Percentiles rank a stretch among this genome's conserved stretches.
Evolutionary conservation across 805 yeast genomes (phyloP).

Genomic region (Kurtzmaniella cleridarum): DNA sequence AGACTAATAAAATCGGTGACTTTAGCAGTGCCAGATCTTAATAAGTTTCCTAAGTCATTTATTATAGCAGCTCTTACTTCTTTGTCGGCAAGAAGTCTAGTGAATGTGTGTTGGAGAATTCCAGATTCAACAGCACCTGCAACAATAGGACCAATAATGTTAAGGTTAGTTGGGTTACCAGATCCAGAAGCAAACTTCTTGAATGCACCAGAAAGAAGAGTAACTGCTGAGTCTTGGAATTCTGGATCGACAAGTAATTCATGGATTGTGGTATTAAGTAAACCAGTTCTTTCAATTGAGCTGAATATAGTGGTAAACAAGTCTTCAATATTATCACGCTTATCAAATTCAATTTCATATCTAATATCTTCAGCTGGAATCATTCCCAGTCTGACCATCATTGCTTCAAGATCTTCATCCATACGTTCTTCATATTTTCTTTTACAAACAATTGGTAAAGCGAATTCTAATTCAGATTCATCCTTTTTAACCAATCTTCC

Average conservation of each 20-base stretch:
- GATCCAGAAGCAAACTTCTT: slow-evolving; percentile 11
- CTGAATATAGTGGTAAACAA: slow-evolving; percentile 23
- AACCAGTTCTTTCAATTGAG: slow-evolving; percentile 22
- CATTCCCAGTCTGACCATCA: slow-evolving; percentile 7
- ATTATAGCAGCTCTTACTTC: slow-evolving; percentile 18
- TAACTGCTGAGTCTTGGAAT: slow-evolving; percentile 20
- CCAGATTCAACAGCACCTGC: slow-evolving; percentile 17
- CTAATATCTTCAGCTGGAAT: background rate
- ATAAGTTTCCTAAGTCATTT: slow-evolving; percentile 15
- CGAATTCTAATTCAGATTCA: slow-evolving; percentile 1
- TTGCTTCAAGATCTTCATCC: background rate
- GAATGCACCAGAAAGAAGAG: slow-evolving; percentile 18
- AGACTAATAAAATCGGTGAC: slow-evolving; percentile 9
- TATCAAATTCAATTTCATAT: slow-evolving; percentile 6
- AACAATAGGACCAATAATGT: slow-evolving; percentile 16
- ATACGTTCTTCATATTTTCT: background rate
- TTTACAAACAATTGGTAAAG: background rate
- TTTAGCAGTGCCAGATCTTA: slow-evolving; percentile 11
- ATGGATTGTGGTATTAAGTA: slow-evolving; percentile 19
- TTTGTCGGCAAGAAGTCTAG: slow-evolving; percentile 17
- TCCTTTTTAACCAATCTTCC: slow-evolving; percentile 4
- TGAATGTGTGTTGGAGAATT: slow-evolving; percentile 17
- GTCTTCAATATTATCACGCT: slow-evolving; percentile 26
- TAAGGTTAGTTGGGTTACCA: slow-evolving; percentile 9
- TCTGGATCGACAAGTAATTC: slow-evolving; percentile 17